Conservation (phyloP, 2,329 filamentous ascomycete species). For the Botrytis paeoniae region DNA sequence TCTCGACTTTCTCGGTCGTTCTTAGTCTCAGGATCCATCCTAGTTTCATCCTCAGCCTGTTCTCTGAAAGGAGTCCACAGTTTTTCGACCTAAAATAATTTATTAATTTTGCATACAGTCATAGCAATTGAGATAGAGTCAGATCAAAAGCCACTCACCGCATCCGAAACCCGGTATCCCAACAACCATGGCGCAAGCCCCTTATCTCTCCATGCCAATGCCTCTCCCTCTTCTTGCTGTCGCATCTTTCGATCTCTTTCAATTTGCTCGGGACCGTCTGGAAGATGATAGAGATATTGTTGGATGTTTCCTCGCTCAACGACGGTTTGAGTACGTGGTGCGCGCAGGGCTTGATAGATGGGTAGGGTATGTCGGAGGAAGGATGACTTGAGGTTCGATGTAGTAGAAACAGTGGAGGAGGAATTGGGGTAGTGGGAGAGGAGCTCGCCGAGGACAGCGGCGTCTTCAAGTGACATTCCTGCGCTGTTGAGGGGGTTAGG, state of each 20-base stretch:
- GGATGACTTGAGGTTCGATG: conserved; percentile 16
- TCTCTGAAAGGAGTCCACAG: background rate
- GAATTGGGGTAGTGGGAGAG: conserved; percentile 41
- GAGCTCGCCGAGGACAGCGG: conserved; percentile 54
- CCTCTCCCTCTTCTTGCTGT: conserved; percentile 39
- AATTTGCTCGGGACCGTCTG: conserved; percentile 55
- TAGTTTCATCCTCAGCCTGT: background rate
- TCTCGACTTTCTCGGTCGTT: background rate
- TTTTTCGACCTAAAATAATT: background rate
- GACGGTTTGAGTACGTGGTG: conserved; percentile 56
- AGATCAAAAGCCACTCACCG: conserved; percentile 31
- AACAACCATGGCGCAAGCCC: conserved; percentile 41
- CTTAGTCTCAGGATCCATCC: background rate
- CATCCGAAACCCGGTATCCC: conserved; percentile 42
- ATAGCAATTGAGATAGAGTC: too few species aligned
- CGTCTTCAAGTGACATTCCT: conserved; percentile 61
- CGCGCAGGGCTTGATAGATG: conserved; percentile 57
- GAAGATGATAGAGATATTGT: conserved; percentile 57
- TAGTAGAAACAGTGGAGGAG: background rate
- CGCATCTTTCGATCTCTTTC: conserved; percentile 49
- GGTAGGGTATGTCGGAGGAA: conserved; percentile 39
- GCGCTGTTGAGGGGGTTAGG: conserved; percentile 37
- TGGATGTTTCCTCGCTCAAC: conserved; percentile 59
- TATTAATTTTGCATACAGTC: background rate
- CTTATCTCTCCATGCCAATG: conserved; percentile 43